Evolutionary conservation across 2,329 filamentous ascomycete genomes (phyloP).

Genomic region (Aureobasidium uvarum): DNA sequence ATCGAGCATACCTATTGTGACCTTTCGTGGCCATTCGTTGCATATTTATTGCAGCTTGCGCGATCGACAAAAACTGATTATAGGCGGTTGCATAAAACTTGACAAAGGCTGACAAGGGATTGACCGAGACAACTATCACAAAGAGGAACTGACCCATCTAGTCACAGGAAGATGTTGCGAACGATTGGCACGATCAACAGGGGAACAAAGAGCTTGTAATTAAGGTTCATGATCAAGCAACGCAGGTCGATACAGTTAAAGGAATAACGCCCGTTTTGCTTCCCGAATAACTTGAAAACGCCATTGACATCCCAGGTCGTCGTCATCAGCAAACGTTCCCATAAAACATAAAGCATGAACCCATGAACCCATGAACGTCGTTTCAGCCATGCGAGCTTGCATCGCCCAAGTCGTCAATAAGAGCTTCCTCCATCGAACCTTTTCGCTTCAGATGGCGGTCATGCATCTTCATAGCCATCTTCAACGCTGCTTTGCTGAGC

Average conservation of each 20-base stretch:
- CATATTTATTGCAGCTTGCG: too few relatives aligned
- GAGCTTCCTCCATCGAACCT: neutral
- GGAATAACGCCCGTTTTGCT: conserved; percentile 16
- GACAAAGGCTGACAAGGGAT: neutral
- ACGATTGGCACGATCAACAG: conserved; percentile 7
- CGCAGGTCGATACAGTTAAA: conserved; percentile 12
- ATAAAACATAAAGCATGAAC: conserved; percentile 18
- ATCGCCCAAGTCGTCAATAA: neutral
- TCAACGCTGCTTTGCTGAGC: neutral
- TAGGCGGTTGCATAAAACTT: too few relatives aligned
- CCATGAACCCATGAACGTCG: conserved; percentile 7
- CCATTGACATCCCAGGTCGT: conserved; percentile 1
- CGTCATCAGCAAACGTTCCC: neutral
- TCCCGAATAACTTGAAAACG: neutral
- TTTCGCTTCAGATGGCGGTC: neutral
- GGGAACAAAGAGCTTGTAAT: neutral
- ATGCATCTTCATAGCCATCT: neutral
- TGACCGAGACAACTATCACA: neutral
- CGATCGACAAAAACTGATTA: too few relatives aligned
- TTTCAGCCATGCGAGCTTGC: neutral
- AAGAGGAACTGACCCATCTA: too few relatives aligned
- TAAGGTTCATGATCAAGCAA: conserved; percentile 12
- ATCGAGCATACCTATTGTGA: neutral
- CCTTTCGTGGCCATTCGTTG: neutral
- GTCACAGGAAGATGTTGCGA: neutral